These are phyloP conservation scores for Zanthoxylum bungeanum DNA, from an alignment of 345 rosid species.

Conservation along the genomic window DNA sequence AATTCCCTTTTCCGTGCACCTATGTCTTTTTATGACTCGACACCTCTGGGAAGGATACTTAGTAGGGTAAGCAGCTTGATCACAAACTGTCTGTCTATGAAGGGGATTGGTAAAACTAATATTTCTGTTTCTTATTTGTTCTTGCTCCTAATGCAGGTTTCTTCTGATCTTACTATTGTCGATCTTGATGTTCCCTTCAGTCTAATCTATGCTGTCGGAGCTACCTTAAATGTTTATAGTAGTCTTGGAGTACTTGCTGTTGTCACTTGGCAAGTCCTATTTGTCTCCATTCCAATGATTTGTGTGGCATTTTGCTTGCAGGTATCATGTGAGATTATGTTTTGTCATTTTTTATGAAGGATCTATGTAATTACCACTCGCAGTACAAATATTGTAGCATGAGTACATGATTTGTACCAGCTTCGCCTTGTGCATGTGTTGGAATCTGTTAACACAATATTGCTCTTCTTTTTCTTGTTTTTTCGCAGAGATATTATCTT, in stretches of 20 bases:
- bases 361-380: too few relatives aligned
- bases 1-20: slow-evolving; percentile 75
- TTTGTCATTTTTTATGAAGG: too few relatives aligned
- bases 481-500: slow-evolving; percentile 67
- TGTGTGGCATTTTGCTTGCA: slow-evolving; percentile 68
- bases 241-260: slow-evolving; percentile 81
- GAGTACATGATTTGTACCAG: background rate
- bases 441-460: slow-evolving; percentile 6
- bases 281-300: slow-evolving; percentile 70
- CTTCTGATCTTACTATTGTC: slow-evolving; percentile 84
- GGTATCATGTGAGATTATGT: too few relatives aligned
- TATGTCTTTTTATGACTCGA: slow-evolving; percentile 75
- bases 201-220: slow-evolving; percentile 58
- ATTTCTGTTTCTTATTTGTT: background rate
- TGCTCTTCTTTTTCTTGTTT: background rate
- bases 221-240: slow-evolving; percentile 53
- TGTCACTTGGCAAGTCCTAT: slow-evolving; percentile 90
- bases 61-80: slow-evolving; percentile 48
- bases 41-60: slow-evolving; percentile 74
- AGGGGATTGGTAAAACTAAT: background rate
- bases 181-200: slow-evolving; percentile 85
- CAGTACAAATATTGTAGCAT: background rate
- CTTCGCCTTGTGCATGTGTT: background rate
- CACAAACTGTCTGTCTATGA: background rate
- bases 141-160: slow-evolving; percentile 38